These are phyloP conservation scores for Peronospora farinosa DNA, from an alignment of 352 stramenopile species.

Conservation along the genomic window DNA sequence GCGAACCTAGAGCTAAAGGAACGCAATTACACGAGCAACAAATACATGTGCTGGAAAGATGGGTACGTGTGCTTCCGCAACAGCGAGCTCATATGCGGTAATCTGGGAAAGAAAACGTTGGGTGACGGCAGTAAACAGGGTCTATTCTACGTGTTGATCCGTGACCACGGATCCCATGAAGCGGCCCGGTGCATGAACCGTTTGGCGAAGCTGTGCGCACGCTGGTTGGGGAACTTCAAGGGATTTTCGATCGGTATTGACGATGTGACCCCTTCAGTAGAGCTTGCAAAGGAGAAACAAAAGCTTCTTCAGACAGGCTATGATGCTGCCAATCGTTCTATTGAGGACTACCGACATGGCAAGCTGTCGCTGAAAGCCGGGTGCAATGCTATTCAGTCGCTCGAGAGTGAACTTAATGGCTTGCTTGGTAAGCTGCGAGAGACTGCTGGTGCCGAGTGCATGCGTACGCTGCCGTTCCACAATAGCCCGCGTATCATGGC, in stretches of 20 bases:
- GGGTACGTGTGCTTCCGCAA: constrained; percentile 96
- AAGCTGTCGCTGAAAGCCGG: constrained; percentile 93
- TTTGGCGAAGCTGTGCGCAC: constrained; percentile 94
- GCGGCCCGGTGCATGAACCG: constrained; percentile 97
- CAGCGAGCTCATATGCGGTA: constrained; percentile 96
- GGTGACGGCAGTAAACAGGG: constrained; percentile 97
- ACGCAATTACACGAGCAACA: constrained; percentile 92
- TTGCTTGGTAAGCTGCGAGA: constrained; percentile 96
- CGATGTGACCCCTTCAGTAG: constrained; percentile 95
- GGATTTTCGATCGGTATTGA: constrained; percentile 99
- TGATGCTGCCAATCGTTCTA: constrained; percentile 84
- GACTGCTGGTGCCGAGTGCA: constrained; percentile 95
- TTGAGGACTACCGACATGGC: constrained; percentile 91
- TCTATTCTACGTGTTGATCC: constrained; percentile 96
- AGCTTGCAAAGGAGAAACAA: constrained; percentile 93
- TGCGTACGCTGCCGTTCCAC: constrained; percentile 95
- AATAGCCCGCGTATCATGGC: constrained; percentile 98
- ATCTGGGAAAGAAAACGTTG: constrained; percentile 98
- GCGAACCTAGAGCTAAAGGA: constrained; percentile 90
- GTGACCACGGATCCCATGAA: constrained; percentile 89
- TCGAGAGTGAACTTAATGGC: constrained; percentile 98
- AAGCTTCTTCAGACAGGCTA: constrained; percentile 88
- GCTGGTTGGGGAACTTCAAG: constrained; percentile 95
- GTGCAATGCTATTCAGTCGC: constrained; percentile 95
- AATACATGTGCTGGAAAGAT: constrained; percentile 97